Conservation (phyloP, 495 filamentous ascomycete genomes). For the Xylaria sp. region DNA sequence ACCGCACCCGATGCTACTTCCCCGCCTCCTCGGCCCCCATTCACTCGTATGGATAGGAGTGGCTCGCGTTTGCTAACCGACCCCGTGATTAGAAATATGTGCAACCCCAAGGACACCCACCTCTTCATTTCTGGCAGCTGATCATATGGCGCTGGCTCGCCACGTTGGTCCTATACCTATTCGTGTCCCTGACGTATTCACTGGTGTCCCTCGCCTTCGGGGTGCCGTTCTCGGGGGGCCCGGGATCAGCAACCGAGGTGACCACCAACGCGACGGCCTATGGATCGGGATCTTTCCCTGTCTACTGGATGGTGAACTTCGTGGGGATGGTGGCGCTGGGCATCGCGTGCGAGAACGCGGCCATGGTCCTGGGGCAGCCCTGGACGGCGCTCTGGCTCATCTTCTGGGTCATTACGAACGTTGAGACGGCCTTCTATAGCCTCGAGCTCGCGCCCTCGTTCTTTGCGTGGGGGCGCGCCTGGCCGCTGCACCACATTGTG, state of each 20-base stretch:
- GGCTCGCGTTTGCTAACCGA: background rate
- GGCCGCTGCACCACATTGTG: slow-evolving; percentile 74
- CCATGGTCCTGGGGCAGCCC: slow-evolving; percentile 70
- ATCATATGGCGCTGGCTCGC: slow-evolving; percentile 67
- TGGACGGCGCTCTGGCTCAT: slow-evolving; percentile 76
- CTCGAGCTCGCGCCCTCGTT: slow-evolving; percentile 65
- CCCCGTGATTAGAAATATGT: slow-evolving; percentile 32
- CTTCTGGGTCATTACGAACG: slow-evolving; percentile 79
- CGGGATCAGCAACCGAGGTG: slow-evolving; percentile 52
- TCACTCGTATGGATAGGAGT: slow-evolving; percentile 1
- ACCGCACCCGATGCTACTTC: background rate
- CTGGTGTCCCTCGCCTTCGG: slow-evolving; percentile 70
- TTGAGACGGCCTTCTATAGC: slow-evolving; percentile 68
- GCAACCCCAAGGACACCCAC: slow-evolving; percentile 54
- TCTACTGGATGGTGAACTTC: slow-evolving; percentile 81
- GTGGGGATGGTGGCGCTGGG: slow-evolving; percentile 73
- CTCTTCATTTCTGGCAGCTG: slow-evolving; percentile 66
- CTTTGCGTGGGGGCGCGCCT: slow-evolving; percentile 74
- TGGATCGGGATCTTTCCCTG: slow-evolving; percentile 65
- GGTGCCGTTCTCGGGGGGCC: slow-evolving; percentile 62
- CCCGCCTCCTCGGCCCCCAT: slow-evolving; percentile 27
- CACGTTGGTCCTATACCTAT: slow-evolving; percentile 68
- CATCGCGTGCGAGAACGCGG: slow-evolving; percentile 74
- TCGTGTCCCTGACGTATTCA: slow-evolving; percentile 72
- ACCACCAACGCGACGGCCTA: slow-evolving; percentile 63